Base-by-base conservation (phyloP, 208 protist genomes). In the Trypanosomatidae sp. region DNA sequence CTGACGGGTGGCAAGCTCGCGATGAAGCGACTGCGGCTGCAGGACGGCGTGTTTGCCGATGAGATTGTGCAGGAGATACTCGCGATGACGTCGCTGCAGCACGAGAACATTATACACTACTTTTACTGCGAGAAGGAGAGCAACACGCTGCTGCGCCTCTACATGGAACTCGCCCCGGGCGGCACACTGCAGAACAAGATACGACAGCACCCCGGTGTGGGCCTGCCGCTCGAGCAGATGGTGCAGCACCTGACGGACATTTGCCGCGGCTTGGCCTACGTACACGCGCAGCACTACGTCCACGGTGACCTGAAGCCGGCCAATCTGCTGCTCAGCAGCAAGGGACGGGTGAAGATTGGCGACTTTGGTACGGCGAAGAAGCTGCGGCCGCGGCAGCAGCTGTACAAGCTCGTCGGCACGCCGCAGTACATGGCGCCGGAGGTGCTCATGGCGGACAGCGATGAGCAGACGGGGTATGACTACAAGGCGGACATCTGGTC, bases 41-140 rank as follows among this genome's bases (percentile, higher is more conserved):
- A 88, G 53, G 83, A 97, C 26, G 70, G 89, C 6, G 64, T 77
- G 7, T 30, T 71, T 4, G 79, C 68, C 1, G 76, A 86, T 32
- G 72, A 76, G 41, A 46, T 92, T 13, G 61, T 90, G 44, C 66
- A 84, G 38, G 88, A 96, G 48, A 86, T 96, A 19, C 51, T 79
- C 11, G 67, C 91, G 18, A 93, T 95, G 83, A 91, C 81, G n/a
- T 54, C 61, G 18, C 61, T 96, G 28, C 67, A 72, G 33, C 88
- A 96, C 60, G 75, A 89, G 27, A 95, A 96, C 61, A 95, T 96
- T 48, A 92, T 96, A 23, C 82, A 83, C 48, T 96, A 96, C 61
- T 94, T 92, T 50, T 84, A 76, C 61, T 94, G 91, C 46, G 70
- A 88, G 38, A 85, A 94, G 48, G 69, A 83, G 37, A 77, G 58